A percentile compares a stretch with the other conserved stretches of the same genome.
Conservation (phyloP, 768 basidiomycete species). For the Lentinula boryana region DNA sequence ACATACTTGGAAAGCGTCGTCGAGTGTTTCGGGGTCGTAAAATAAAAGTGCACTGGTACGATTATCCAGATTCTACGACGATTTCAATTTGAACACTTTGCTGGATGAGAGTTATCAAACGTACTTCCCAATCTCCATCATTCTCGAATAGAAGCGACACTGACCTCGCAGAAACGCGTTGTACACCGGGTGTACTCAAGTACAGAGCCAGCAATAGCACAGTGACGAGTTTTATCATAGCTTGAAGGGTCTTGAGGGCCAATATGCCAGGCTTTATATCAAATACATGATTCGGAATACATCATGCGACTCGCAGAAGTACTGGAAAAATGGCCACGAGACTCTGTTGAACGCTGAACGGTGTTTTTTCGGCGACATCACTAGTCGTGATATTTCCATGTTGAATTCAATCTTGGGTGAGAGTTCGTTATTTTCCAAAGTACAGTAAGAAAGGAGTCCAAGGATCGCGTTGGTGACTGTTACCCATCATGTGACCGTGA, state of each 20-base stretch:
- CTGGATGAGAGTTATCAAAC: neutral
- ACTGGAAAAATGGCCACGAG: neutral
- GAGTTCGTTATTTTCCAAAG: too few species aligned
- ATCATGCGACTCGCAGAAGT: neutral
- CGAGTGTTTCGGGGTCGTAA: conserved; percentile 7
- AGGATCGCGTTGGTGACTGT: too few species aligned
- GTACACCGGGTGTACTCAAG: neutral
- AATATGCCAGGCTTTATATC: neutral
- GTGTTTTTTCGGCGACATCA: too few species aligned
- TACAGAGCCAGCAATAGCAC: neutral
- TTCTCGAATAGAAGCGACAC: conserved; percentile 14
- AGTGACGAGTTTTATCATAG: neutral
- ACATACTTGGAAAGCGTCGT: conserved; percentile 9
- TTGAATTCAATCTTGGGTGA: too few species aligned
- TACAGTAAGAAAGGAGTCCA: too few species aligned
- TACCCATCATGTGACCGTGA: too few species aligned
- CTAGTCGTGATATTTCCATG: too few species aligned
- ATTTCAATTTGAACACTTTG: too few species aligned
- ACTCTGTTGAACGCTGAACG: neutral
- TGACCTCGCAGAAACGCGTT: neutral
- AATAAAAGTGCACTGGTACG: conserved; percentile 13
- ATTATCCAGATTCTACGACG: conserved; percentile 7
- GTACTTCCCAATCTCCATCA: conserved; percentile 14
- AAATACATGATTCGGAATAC: neutral
- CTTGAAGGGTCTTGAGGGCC: neutral